Base-by-base conservation (phyloP, 768 basidiomycete species). In the Termitomyces sp. region DNA sequence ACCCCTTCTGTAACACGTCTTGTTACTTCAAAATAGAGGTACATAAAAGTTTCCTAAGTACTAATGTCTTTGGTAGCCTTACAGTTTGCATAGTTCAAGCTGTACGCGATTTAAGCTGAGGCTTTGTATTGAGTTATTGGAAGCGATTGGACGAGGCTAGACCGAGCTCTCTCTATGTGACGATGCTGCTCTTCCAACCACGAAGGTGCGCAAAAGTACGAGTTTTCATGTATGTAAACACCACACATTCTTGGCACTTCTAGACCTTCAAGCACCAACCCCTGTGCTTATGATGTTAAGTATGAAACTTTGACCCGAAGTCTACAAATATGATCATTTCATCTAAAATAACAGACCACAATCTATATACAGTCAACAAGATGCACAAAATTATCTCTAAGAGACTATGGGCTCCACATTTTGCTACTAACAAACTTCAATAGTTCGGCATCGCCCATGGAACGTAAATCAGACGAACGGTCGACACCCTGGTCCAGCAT, bases 371-470 rank as follows among this genome's bases (percentile, higher is more conserved):
- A 51, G 15, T n/a, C 50, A 39, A 4, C 16, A 16, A 37, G 13
- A 11, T 34, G 6, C 16, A 3, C 15, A 31, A 8, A 20, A 13
- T 37, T 6, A 16, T 52, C 15, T 24, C 11, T 9, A 37, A 57
- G 46, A 39, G 58, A 48, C 62, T 61, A 75, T 41, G 90, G 89
- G 54, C 76, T 81, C 90, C 89, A 91, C 89, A 91, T 91, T 73
- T 84, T 88, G 53, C 69, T 65, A 61, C 77, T 75, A 41, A 92
- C 76, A 64, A 84, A 82, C 45, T 65, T 70, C 24, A 81, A 61
- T 33, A 93, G 72, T 53, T 84, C 78, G 0, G 66, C 69, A 66
- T 92, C 89, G 64, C 67, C 76, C 76, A 86, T 76, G 16, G 65
- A 66, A 48, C 84, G 80, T n/a, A 92, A 77, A 34, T 79, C 77